Conservation (phyloP, 371 early-diverging fungal genomes). For the Mucor lusitanicus region DNA sequence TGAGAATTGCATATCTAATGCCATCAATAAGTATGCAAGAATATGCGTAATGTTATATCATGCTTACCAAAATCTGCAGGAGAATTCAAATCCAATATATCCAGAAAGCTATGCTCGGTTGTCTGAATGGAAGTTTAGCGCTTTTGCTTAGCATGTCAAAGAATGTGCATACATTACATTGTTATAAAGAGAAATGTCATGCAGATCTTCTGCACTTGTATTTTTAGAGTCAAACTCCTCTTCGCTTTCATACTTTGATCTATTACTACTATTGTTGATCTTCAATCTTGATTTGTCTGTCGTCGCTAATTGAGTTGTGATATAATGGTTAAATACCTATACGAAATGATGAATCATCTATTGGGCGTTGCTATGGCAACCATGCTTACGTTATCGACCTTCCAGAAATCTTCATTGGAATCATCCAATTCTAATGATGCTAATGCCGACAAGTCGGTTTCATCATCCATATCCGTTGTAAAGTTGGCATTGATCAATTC, state of each 20-base stretch:
- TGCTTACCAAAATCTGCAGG: constrained; percentile 5
- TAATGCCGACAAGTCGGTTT: constrained; percentile 42
- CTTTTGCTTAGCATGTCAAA: background rate
- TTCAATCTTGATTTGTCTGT: background rate
- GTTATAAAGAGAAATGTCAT: constrained; percentile 1
- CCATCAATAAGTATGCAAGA: background rate
- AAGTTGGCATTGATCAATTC: constrained; percentile 46
- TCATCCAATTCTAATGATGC: constrained; percentile 49
- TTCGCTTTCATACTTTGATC: constrained; percentile 11
- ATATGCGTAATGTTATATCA: background rate
- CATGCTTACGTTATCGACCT: constrained; percentile 36
- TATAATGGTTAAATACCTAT: background rate
- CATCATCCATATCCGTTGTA: constrained; percentile 42
- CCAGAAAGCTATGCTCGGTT: constrained; percentile 8
- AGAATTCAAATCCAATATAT: constrained; percentile 1
- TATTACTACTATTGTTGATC: constrained; percentile 5
- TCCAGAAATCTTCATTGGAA: constrained; percentile 50
- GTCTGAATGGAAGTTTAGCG: background rate
- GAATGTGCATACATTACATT: background rate
- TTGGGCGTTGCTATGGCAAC: background rate
- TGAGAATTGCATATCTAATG: background rate
- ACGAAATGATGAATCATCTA: background rate
- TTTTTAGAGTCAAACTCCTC: constrained; percentile 4
- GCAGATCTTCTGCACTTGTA: background rate
- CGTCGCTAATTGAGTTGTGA: background rate